phyloP scores from a whole-genome alignment of 768 basidiomycete species.

The Hericium alpestre region DNA sequence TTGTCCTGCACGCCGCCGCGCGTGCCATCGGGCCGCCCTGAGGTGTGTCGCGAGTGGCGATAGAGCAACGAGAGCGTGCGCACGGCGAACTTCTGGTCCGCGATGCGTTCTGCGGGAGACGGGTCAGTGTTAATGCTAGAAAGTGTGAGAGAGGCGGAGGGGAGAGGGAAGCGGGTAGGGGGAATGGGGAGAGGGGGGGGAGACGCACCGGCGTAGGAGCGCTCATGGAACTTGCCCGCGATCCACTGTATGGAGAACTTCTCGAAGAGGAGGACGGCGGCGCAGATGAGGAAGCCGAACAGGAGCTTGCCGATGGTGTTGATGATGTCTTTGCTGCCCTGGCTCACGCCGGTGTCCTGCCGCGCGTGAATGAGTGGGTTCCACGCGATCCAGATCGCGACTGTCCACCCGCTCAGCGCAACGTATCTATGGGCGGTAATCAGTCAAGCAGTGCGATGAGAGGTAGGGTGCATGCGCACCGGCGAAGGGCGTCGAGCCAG shows the following conservation, averaged over 20 bases:
- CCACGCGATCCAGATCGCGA: slow-evolving; percentile 63
- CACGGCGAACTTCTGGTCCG: slow-evolving; percentile 73
- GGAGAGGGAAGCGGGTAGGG: not conserved
- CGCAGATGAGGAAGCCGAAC: slow-evolving; percentile 63
- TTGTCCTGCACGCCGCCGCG: slow-evolving; percentile 26
- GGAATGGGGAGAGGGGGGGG: not conserved
- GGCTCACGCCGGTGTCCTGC: slow-evolving; percentile 22
- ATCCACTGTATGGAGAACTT: slow-evolving; percentile 86
- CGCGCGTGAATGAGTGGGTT: slow-evolving; percentile 49
- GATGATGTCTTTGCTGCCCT: slow-evolving; percentile 30
- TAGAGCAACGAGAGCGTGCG: slow-evolving; percentile 65
- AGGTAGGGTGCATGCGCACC: slow-evolving; percentile 27
- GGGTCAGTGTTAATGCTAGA: not conserved
- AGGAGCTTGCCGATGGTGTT: slow-evolving; percentile 52
- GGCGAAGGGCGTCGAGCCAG: slow-evolving; percentile 57
- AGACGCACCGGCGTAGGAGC: slow-evolving; percentile 49
- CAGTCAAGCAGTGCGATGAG: slow-evolving; percentile 14
- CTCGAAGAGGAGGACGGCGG: slow-evolving; percentile 63
- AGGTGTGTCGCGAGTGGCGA: slow-evolving; percentile 63
- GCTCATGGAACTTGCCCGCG: slow-evolving; percentile 70
- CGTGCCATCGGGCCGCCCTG: slow-evolving; percentile 56
- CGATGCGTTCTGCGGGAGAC: slow-evolving; percentile 55
- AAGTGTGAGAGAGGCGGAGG: no score
- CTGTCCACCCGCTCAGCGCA: slow-evolving; percentile 58
- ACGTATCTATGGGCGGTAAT: slow-evolving; percentile 32